Base-by-base conservation (phyloP, 2,329 filamentous ascomycete genomes). In the Hypoxylon sp. region DNA sequence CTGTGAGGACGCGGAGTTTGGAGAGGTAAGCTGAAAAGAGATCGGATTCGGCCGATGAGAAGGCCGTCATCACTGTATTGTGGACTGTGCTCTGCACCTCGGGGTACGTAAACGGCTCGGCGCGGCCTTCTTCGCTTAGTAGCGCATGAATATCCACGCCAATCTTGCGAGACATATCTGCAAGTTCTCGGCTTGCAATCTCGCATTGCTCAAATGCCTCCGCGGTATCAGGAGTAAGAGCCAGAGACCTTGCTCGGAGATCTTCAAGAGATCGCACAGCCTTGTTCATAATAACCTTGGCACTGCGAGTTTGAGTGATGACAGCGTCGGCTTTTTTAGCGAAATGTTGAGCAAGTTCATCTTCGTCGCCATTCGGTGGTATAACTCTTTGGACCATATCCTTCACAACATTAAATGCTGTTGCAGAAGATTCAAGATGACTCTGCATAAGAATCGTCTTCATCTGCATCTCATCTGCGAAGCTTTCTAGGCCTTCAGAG, bases 281-380 rank as follows among this genome's bases (percentile, higher is more conserved):
- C 74, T 96, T 96, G 47, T 86, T 83, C 36, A 89, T 84, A 37
- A 93, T 80, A 23, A 96, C 89, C 77, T 96, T 96, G 47, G 88
- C 82, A 67, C 89, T 91, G 53, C 92, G 83, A 5, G 89, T 89
- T 64, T 91, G 87, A 9, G 83, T 84, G 52, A 91, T 81, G 45
- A 91, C 82, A 11, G 79, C 70, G 52, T 96, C 91, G 1, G 87
- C 77, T 68, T 87, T 89, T 64, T 84, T 85, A 20, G 81, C 70
- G 61, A 96, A 87, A 62, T 88, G 80, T 54, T 85, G 75, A 7
- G 80, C 81, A 59, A 83, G 75, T 55, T 90, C 88, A 42, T 88
- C 86, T 5, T 90, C 86, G 17, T 88, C 83, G 13, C 73, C 75
- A 7, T 72, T 71, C 1, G 72, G 66, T 1, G 82, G 77, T 4